Conservation (phyloP, 176 grass and related monocot genomes). For the Puccinellia tenuiflora region DNA sequence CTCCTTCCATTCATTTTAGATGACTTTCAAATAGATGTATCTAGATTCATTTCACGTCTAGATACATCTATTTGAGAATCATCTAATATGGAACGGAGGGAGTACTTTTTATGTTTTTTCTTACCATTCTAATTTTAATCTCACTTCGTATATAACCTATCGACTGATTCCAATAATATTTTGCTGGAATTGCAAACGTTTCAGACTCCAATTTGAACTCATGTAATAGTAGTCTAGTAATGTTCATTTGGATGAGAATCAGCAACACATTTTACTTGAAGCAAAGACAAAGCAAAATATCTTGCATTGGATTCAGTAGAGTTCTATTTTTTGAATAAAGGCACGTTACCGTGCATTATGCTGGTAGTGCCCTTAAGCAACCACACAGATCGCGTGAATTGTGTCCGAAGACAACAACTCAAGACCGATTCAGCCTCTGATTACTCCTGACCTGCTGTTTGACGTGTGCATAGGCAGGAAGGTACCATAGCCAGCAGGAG, state of each 20-base stretch:
- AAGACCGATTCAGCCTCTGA: background rate
- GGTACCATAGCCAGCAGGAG: constrained; percentile 79
- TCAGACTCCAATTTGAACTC: no score
- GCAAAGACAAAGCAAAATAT: background rate
- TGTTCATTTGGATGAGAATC: no score
- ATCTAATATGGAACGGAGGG: background rate
- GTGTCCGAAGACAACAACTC: background rate
- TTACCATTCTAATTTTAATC: background rate
- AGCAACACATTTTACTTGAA: background rate
- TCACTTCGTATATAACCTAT: background rate
- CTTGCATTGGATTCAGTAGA: background rate
- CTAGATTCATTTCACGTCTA: no score
- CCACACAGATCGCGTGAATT: constrained; percentile 2
- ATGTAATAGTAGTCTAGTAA: no score
- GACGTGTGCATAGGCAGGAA: constrained; percentile 42
- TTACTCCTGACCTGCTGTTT: background rate
- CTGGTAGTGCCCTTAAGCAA: background rate
- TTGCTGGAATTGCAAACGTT: background rate
- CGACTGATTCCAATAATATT: background rate
- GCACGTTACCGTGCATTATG: constrained; percentile 15
- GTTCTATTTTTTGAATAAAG: background rate
- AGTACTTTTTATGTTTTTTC: background rate
- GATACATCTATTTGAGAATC: no score
- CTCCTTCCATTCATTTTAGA: no score
- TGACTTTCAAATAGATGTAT: no score